Evolutionary conservation across 305 asterid species (phyloP).

Genomic region (Ilex paraguariensis): DNA sequence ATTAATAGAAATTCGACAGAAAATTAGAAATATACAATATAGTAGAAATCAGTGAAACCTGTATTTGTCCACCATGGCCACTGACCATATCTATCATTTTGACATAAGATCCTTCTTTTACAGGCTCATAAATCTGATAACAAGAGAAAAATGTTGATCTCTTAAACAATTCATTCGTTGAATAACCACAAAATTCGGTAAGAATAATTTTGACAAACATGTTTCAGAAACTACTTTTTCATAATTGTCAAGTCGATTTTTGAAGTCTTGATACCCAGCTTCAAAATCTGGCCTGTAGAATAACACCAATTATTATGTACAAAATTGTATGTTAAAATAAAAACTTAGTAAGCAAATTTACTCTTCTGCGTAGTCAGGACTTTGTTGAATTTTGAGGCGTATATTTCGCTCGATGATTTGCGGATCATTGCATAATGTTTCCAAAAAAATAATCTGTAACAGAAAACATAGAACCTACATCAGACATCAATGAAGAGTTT

Average conservation of each 20-base stretch:
- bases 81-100: conserved; percentile 99
- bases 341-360: conserved; percentile 25
- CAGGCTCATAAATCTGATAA: conserved; percentile 84
- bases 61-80: conserved; percentile 98
- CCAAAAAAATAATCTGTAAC: conserved; percentile 84
- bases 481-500: neutral
- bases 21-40: conserved; percentile 6
- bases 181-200: conserved; percentile 4
- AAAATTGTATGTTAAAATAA: neutral
- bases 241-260: conserved; percentile 85
- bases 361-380: conserved; percentile 99
- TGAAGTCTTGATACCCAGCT: conserved; percentile 96
- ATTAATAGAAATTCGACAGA: conserved; percentile 7
- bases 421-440: conserved; percentile 88
- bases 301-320: conserved; percentile 4
- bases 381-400: conserved; percentile 99
- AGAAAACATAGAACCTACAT: conserved; percentile 8
- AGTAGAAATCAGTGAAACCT: conserved; percentile 20
- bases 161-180: conserved; percentile 16
- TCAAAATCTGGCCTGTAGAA: conserved; percentile 94
- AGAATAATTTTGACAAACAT: conserved; percentile 15
- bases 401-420: conserved; percentile 91
- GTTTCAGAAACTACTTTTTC: conserved; percentile 62
- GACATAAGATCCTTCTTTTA: conserved; percentile 97
- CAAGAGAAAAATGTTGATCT: conserved; percentile 18